Percentiles rank a stretch among this genome's conserved stretches.
Evolutionary conservation across 352 stramenopile genomes (phyloP).

Genomic region (Phytopythium aichiense): DNA sequence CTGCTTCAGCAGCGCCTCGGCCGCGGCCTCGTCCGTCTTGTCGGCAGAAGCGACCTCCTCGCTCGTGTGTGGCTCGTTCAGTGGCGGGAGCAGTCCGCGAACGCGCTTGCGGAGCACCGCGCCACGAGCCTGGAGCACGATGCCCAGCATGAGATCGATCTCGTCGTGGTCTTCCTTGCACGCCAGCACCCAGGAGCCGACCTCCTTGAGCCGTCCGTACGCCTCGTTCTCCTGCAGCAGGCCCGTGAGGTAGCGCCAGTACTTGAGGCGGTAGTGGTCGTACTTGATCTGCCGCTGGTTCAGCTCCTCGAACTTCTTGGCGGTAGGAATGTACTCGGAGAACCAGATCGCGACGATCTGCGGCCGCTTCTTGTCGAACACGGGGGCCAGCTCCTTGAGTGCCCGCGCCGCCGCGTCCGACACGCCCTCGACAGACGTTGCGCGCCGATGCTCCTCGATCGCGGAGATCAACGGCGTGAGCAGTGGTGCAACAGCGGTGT

Average conservation of each 20-base stretch:
- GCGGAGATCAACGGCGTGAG: conserved; percentile 15
- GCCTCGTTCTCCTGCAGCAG: conserved; percentile 47
- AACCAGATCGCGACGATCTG: conserved; percentile 74
- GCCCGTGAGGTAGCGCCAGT: conserved; percentile 60
- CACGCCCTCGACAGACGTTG: conserved; percentile 12
- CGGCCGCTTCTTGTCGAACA: conserved; percentile 64
- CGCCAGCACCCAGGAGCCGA: conserved; percentile 60
- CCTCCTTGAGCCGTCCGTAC: conserved; percentile 63
- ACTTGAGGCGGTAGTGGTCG: conserved; percentile 71
- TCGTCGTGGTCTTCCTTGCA: conserved; percentile 84
- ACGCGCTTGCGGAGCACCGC: conserved; percentile 34
- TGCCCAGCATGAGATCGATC: conserved; percentile 68
- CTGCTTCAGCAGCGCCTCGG: conserved; percentile 35
- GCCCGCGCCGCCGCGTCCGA: conserved; percentile 34
- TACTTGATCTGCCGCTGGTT: conserved; percentile 84
- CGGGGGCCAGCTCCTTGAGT: conserved; percentile 45
- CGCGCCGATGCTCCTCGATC: conserved; percentile 16
- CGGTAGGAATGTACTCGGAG: conserved; percentile 56
- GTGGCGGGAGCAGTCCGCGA: conserved; percentile 12
- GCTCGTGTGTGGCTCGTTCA: neutral
- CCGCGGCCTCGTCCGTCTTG: neutral
- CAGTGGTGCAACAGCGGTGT: conserved; percentile 6
- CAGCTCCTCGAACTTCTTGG: conserved; percentile 78
- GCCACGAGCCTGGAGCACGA: conserved; percentile 40
- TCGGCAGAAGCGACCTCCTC: neutral